These are phyloP conservation scores for Ajuga reptans DNA, from an alignment of 305 asterid species.

Conservation along the genomic window DNA sequence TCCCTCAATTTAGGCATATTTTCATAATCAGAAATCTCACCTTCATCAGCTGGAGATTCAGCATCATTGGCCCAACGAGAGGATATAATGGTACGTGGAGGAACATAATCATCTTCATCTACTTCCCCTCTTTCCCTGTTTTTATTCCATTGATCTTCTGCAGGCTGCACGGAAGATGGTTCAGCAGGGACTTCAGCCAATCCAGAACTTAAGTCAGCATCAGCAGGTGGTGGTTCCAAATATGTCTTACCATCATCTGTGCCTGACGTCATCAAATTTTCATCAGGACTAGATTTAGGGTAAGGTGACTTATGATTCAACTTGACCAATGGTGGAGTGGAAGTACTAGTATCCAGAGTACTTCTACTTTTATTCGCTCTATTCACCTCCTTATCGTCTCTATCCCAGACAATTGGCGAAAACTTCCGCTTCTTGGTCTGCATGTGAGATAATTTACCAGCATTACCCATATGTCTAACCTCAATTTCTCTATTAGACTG, in stretches of 20 bases:
- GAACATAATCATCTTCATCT: constrained; percentile 42
- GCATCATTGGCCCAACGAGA: constrained; percentile 85
- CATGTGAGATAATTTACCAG: constrained; percentile 27
- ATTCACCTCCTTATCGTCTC: constrained; percentile 48
- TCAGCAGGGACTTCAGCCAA: constrained; percentile 32
- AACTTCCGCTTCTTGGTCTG: constrained; percentile 59
- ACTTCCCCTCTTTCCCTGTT: constrained; percentile 26
- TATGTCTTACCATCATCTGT: constrained; percentile 20
- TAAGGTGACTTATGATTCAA: constrained; percentile 25
- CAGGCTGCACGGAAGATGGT: constrained; percentile 28
- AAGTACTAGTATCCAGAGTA: constrained; percentile 22
- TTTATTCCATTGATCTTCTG: constrained; percentile 26
- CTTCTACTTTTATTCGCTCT: constrained; percentile 31
- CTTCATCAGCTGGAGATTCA: constrained; percentile 78
- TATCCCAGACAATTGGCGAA: constrained; percentile 85
- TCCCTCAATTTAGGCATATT: constrained; percentile 30
- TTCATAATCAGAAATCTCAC: constrained; percentile 57
- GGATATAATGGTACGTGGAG: constrained; percentile 45
- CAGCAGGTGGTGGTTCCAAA: constrained; percentile 30
- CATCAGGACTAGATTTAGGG: constrained; percentile 24
- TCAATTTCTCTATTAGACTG: constrained; percentile 28
- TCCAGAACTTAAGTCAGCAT: constrained; percentile 24
- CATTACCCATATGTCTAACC: constrained; percentile 32
- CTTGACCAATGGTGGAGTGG: constrained; percentile 22
- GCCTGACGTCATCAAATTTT: constrained; percentile 23